Conservation (phyloP, 257 asterid species). For the Solanum chiquidenum region DNA sequence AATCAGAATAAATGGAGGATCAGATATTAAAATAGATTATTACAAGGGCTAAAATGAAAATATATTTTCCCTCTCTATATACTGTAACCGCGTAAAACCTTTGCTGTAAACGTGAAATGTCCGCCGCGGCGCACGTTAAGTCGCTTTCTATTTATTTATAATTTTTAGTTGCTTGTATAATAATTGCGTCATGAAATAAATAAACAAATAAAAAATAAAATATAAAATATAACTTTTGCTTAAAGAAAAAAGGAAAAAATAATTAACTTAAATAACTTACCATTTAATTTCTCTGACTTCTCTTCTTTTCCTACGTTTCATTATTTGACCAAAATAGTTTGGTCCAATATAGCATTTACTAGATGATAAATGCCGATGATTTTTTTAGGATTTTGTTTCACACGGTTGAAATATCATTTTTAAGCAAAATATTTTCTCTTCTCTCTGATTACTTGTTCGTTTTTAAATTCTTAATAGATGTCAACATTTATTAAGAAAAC, state of each 20-base stretch:
- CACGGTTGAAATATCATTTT: background rate
- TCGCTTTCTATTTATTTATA: background rate
- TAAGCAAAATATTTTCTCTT: background rate
- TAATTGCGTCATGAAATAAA: background rate
- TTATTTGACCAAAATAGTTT: background rate
- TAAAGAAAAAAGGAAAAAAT: too few relatives aligned
- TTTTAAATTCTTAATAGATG: too few relatives aligned
- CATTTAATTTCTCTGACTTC: background rate
- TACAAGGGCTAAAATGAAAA: background rate
- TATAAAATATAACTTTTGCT: background rate
- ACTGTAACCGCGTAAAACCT: background rate
- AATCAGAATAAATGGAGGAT: background rate
- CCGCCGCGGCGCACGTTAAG: background rate
- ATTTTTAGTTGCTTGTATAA: background rate
- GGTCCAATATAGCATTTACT: background rate
- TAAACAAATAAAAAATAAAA: background rate
- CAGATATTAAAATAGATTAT: background rate
- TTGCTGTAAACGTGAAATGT: background rate
- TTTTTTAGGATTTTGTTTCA: background rate
- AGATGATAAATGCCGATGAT: background rate
- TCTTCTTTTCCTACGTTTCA: background rate
- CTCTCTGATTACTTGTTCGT: too few relatives aligned
- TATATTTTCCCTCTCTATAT: background rate
- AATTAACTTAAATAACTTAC: background rate
- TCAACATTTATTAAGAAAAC: too few relatives aligned